These are phyloP conservation scores for Magnolia changhungtana DNA, from an alignment of 164 flowering plant genomes.

Conservation along the genomic window DNA sequence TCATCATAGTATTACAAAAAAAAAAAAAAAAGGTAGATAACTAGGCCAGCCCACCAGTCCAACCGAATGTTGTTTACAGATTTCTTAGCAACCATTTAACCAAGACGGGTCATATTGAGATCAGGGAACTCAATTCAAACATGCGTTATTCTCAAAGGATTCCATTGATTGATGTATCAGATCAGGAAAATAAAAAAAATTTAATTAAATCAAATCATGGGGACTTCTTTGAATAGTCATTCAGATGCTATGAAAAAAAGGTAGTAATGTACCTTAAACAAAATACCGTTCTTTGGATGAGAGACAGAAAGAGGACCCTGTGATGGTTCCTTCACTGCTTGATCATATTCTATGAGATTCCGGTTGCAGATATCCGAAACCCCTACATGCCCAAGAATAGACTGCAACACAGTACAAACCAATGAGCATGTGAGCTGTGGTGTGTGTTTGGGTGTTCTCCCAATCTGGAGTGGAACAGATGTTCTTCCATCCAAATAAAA, in stretches of 20 bases:
- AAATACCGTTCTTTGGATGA: constrained; percentile 47
- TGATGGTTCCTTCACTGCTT: constrained; percentile 40
- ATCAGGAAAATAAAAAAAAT: not conserved
- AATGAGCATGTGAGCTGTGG: not conserved
- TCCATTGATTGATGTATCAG: not conserved
- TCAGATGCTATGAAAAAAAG: not conserved
- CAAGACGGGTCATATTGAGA: not conserved
- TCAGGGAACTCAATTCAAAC: not conserved
- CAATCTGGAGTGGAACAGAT: not conserved
- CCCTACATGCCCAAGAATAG: constrained; percentile 33
- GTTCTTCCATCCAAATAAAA: not conserved
- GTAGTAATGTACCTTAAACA: constrained; percentile 44
- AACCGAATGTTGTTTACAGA: constrained; percentile 2
- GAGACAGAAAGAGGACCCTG: constrained; percentile 45
- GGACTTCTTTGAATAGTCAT: not conserved
- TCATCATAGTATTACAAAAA: not conserved
- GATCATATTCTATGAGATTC: constrained; percentile 24
- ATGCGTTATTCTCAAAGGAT: not conserved
- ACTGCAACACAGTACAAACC: constrained; percentile 37
- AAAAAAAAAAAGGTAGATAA: not conserved
- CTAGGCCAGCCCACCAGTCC: not conserved
- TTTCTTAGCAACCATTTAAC: not conserved
- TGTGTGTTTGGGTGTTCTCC: not conserved
- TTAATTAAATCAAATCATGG: not conserved
- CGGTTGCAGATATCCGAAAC: constrained; percentile 30